Conservation (phyloP, 2,329 filamentous ascomycete genomes). For the Monascus ruber region DNA sequence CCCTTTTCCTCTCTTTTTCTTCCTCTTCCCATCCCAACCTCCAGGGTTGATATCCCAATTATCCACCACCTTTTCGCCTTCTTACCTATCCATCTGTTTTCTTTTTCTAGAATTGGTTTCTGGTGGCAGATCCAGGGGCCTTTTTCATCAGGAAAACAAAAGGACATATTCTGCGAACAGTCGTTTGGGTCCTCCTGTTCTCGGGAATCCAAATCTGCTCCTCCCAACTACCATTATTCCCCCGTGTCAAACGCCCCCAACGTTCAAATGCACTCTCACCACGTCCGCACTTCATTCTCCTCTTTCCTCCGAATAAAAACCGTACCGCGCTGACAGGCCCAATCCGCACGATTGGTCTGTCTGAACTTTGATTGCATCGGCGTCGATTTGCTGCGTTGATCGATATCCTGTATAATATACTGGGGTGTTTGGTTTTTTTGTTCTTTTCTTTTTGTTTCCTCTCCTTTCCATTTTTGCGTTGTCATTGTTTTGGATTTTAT, state of each 20-base stretch:
- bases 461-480: slow-evolving; percentile 7
- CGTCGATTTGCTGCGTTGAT: slow-evolving; percentile 19
- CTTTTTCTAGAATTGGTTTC: too few relatives aligned
- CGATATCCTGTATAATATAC: slow-evolving; percentile 38
- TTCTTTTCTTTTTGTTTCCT: slow-evolving; percentile 6
- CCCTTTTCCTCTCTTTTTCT: too few relatives aligned
- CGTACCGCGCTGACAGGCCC: slow-evolving; percentile 34
- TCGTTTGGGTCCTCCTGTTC: too few relatives aligned
- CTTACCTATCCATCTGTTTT: too few relatives aligned
- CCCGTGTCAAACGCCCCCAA: slow-evolving; percentile 4
- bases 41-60: too few relatives aligned
- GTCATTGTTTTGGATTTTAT: slow-evolving; percentile 8
- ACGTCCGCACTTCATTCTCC: slow-evolving; percentile 26
- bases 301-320: slow-evolving; percentile 30
- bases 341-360: slow-evolving; percentile 11
- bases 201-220: not conserved
- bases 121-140: too few relatives aligned
- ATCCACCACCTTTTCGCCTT: too few relatives aligned
- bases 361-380: slow-evolving; percentile 13
- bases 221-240: not conserved
- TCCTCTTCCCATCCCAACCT: too few relatives aligned
- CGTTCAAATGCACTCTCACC: slow-evolving; percentile 36
- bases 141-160: too few relatives aligned
- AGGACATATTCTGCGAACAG: too few relatives aligned
- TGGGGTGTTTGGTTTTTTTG: slow-evolving; percentile 16